These are phyloP conservation scores for Capsicum chinense DNA, from an alignment of 257 asterid species.

Conservation along the genomic window DNA sequence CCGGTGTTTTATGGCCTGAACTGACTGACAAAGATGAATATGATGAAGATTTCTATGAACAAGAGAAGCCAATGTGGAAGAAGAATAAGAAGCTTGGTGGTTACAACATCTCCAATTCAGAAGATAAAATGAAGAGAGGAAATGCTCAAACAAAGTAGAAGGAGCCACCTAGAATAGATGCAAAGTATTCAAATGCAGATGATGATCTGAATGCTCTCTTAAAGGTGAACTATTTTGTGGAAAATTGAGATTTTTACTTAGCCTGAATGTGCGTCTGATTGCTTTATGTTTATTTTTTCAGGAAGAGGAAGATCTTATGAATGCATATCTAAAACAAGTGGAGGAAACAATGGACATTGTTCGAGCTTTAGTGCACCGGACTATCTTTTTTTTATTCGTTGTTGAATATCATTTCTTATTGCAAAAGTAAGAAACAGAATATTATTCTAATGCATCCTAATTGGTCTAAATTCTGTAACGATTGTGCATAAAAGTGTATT, in stretches of 20 bases:
- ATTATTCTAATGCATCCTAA: no score
- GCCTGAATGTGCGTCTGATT: neutral
- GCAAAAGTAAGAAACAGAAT: no score
- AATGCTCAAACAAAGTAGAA: slow-evolving; percentile 71
- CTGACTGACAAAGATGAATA: no score
- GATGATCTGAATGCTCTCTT: slow-evolving; percentile 72
- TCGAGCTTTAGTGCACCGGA: slow-evolving; percentile 37
- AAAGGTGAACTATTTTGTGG: slow-evolving; percentile 51
- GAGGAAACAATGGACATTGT: slow-evolving; percentile 64
- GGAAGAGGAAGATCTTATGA: slow-evolving; percentile 77
- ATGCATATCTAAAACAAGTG: slow-evolving; percentile 56
- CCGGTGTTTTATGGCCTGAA: no score
- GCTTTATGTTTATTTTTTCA: slow-evolving; percentile 37
- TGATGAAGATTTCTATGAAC: no score
- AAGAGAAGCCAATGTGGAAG: no score
- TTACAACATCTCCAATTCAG: slow-evolving; percentile 50
- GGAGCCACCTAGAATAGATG: slow-evolving; percentile 73
- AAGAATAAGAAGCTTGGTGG: slow-evolving; percentile 51
- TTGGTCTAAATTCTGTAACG: no score
- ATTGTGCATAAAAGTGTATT: no score
- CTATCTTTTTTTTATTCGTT: no score
- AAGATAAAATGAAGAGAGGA: slow-evolving; percentile 65
- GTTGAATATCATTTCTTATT: no score
- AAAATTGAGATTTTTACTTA: neutral
- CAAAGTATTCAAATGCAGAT: slow-evolving; percentile 51